Evolutionary conservation across 139 green algal species (phyloP).

Genomic region (Volvox reticuliferus): DNA sequence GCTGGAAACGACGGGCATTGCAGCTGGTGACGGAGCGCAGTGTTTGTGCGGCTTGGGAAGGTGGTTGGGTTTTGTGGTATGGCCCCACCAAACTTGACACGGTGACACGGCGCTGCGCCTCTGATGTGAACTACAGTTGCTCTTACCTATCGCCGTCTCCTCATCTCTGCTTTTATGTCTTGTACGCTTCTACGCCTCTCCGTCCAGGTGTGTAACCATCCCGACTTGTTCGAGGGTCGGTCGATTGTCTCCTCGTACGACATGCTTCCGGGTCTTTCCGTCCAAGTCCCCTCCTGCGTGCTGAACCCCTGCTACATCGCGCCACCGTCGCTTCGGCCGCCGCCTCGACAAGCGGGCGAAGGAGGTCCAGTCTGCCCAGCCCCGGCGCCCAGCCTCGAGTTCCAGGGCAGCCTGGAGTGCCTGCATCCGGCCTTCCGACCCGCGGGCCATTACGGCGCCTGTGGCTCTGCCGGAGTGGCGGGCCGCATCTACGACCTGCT

Average conservation of each 20-base stretch:
- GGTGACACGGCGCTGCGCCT: too few relatives aligned
- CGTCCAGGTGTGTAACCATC: constrained; percentile 96
- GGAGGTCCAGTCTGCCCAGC: background rate
- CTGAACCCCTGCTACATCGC: constrained; percentile 24
- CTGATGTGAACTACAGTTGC: too few relatives aligned
- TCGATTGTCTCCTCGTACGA: constrained; percentile 94
- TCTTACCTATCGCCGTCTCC: too few relatives aligned
- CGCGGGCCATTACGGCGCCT: constrained; percentile 28
- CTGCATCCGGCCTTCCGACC: constrained; percentile 28
- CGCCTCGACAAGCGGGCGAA: background rate
- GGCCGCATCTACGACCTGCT: constrained; percentile 13
- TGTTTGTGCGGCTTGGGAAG: too few relatives aligned
- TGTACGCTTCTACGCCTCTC: background rate
- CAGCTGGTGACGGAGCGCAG: too few relatives aligned
- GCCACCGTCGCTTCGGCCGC: background rate
- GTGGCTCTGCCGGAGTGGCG: constrained; percentile 24
- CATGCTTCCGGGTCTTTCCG: constrained; percentile 65
- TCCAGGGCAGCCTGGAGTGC: constrained; percentile 8
- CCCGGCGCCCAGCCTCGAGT: background rate
- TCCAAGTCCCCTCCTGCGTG: constrained; percentile 47
- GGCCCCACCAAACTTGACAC: too few relatives aligned
- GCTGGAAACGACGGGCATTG: too few relatives aligned
- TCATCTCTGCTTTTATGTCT: too few relatives aligned
- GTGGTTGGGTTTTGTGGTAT: too few relatives aligned
- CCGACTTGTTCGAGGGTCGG: constrained; percentile 97